Percentiles rank a stretch among this genome's conserved stretches.
phyloP scores from a whole-genome alignment of 768 basidiomycete genomes.

The Myochromella boudieri region DNA sequence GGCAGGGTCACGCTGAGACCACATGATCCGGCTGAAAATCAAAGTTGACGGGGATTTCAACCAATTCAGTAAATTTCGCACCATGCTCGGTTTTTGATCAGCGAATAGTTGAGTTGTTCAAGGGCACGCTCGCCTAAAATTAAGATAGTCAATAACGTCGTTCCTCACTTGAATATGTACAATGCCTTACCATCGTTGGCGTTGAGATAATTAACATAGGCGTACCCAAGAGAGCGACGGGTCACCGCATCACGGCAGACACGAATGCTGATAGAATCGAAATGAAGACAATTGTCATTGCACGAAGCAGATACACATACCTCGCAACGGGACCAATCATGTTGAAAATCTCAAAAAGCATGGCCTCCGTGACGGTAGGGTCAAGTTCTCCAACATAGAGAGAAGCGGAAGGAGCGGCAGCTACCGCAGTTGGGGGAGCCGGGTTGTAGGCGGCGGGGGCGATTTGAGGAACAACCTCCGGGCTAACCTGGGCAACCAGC shows the following conservation, averaged over 20 bases:
- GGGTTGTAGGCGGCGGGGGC: constrained; percentile 57
- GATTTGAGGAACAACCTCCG: constrained; percentile 45
- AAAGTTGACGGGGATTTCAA: constrained; percentile 9
- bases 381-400: constrained; percentile 99
- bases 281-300: no score
- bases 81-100: constrained; percentile 98
- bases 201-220: constrained; percentile 99
- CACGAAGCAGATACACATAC: constrained; percentile 38
- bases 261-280: constrained; percentile 70
- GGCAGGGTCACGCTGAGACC: constrained; percentile 99
- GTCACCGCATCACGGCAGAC: constrained; percentile 99
- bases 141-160: no score
- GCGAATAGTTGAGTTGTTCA: constrained; percentile 98
- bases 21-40: constrained; percentile 90
- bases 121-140: constrained; percentile 93
- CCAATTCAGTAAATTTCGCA: constrained; percentile 33
- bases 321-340: constrained; percentile 99
- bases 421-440: constrained; percentile 50
- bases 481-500: constrained; percentile 48
- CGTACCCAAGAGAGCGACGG: constrained; percentile 98
- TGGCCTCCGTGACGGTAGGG: constrained; percentile 96
- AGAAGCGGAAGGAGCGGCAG: constrained; percentile 81
- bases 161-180: no score
- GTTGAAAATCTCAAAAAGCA: constrained; percentile 99
- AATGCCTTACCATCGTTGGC: constrained; percentile 81